These are phyloP conservation scores for Salix arbutifolia DNA, from an alignment of 345 rosid species.

Conservation along the genomic window DNA sequence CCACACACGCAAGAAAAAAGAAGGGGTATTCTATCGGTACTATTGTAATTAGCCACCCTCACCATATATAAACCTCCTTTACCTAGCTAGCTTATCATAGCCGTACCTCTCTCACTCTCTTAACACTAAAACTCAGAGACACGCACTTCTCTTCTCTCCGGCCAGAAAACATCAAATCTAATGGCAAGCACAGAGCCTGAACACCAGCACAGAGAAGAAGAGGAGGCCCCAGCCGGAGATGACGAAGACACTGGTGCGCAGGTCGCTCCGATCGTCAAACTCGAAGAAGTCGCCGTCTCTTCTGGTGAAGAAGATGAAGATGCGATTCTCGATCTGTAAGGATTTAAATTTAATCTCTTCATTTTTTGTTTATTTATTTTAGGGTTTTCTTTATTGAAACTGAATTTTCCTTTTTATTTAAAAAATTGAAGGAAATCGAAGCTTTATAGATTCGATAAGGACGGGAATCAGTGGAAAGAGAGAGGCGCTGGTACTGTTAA, in stretches of 20 bases:
- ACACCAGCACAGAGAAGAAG: slow-evolving; percentile 56
- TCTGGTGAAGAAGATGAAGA: slow-evolving; percentile 94
- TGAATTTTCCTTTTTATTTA: slow-evolving; percentile 2
- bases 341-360: neutral
- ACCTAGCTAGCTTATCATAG: neutral
- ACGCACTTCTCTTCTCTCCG: neutral
- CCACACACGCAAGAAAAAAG: too few species aligned
- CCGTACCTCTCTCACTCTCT: neutral
- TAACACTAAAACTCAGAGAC: neutral
- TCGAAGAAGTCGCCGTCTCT: slow-evolving; percentile 74
- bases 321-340: slow-evolving; percentile 70
- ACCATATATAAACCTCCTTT: neutral
- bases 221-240: slow-evolving; percentile 59
- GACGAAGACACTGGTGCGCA: slow-evolving; percentile 98
- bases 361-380: neutral
- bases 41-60: neutral
- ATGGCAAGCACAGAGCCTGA: slow-evolving; percentile 63
- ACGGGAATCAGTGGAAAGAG: slow-evolving; percentile 88
- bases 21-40: too few species aligned
- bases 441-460: slow-evolving; percentile 80
- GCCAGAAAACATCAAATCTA: neutral
- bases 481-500: slow-evolving; percentile 89
- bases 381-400: neutral
- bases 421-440: slow-evolving; percentile 77
- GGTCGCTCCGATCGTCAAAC: slow-evolving; percentile 75